Evolutionary conservation across 2,329 filamentous ascomycete species (phyloP).

Genomic region (Aspergillus vadensis): DNA sequence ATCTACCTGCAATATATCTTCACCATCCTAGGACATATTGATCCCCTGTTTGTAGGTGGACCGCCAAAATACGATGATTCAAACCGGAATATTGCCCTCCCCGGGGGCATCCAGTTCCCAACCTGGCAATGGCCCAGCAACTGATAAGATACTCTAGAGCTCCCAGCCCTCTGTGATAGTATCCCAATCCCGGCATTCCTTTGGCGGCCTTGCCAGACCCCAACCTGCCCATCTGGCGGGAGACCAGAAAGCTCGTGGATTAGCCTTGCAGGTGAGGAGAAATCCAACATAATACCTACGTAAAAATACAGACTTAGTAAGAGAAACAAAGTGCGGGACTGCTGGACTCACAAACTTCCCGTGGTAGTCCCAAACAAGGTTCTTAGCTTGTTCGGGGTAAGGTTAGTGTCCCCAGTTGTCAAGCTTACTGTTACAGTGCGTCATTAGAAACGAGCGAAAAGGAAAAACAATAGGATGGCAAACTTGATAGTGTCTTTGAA

Average conservation of each 20-base stretch:
- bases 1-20: too few species aligned
- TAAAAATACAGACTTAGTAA: background rate
- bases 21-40: too few species aligned
- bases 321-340: background rate
- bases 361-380: background rate
- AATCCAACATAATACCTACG: background rate
- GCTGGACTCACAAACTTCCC: background rate
- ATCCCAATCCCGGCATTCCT: background rate
- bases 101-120: too few species aligned
- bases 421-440: background rate
- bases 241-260: background rate
- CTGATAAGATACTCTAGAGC: too few species aligned
- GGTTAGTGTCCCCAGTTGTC: background rate
- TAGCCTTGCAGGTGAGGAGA: background rate
- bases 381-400: background rate
- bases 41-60: too few species aligned
- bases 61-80: too few species aligned
- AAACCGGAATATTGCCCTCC: too few species aligned
- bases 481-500: background rate
- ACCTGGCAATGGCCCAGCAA: too few species aligned
- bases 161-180: background rate
- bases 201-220: background rate
- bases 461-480: background rate
- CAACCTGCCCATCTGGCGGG: background rate
- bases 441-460: background rate